These are phyloP conservation scores for Beauveria australis DNA, from an alignment of 2,329 filamentous ascomycete genomes.

Conservation along the genomic window DNA sequence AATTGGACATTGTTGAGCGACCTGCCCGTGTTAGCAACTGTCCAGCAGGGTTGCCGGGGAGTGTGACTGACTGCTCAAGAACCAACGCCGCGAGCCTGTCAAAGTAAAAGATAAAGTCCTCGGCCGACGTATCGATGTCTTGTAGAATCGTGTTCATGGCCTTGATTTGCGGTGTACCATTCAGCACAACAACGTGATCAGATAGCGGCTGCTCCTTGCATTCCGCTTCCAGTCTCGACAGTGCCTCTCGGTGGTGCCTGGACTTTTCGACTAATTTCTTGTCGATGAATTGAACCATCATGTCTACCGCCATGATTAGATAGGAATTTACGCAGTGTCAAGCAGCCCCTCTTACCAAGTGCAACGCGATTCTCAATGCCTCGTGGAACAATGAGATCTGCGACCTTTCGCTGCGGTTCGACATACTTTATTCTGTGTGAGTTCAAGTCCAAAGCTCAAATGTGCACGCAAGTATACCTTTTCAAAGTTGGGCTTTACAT, in stretches of 20 bases:
- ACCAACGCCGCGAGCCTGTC: slow-evolving; percentile 79
- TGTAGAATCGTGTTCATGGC: slow-evolving; percentile 90
- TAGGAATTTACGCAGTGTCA: not conserved
- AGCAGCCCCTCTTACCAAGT: slow-evolving; percentile 46
- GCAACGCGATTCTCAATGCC: slow-evolving; percentile 93
- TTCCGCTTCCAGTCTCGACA: slow-evolving; percentile 66
- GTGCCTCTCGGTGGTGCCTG: slow-evolving; percentile 67
- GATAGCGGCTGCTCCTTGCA: slow-evolving; percentile 66
- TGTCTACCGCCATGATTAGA: slow-evolving; percentile 42
- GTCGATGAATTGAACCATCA: slow-evolving; percentile 91
- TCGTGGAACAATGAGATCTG: slow-evolving; percentile 91
- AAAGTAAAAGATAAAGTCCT: slow-evolving; percentile 98
- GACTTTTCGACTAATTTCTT: slow-evolving; percentile 84
- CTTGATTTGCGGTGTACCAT: slow-evolving; percentile 69
- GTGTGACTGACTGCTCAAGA: slow-evolving; percentile 57
- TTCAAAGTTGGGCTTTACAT: slow-evolving; percentile 94
- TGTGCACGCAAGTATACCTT: slow-evolving; percentile 46
- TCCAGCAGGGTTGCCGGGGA: too few relatives aligned
- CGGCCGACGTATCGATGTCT: slow-evolving; percentile 65
- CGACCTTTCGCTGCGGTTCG: slow-evolving; percentile 80
- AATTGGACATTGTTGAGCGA: slow-evolving; percentile 73
- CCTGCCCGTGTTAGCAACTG: slow-evolving; percentile 32
- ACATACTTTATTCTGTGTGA: slow-evolving; percentile 52
- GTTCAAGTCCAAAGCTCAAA: slow-evolving; percentile 64
- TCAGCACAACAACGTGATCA: slow-evolving; percentile 63